Base-by-base conservation (phyloP, 768 basidiomycete species). In the Dendrothele bispora region DNA sequence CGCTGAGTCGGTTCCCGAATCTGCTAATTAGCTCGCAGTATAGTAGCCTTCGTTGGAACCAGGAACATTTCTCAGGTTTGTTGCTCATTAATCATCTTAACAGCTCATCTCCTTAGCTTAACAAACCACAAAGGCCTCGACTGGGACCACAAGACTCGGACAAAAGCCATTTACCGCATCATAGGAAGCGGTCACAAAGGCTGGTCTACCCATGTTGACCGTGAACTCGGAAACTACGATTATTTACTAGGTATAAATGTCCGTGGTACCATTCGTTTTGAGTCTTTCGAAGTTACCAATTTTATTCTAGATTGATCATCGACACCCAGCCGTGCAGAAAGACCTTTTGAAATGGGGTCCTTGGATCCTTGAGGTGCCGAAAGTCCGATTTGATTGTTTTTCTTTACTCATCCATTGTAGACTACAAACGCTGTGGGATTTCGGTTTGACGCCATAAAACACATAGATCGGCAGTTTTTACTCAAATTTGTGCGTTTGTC, bases 401-500 rank as follows among this genome's bases (percentile, higher is more conserved):
- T 28, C 17, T 42, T 39, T 20, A 30, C 22, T 7, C 36, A 39
- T 39, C 50, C 18, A 32, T 44, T 25, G 18, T 43, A 91, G 88
- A 83, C 79, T 1, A 88, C 84, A 2, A 79, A 78, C 7, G 84
- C 79, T 10, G 65, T 67, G 26, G 94, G 93, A 11, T 92, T 94
- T 63, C 78, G 92, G 40, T 74, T 95, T 24, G 94, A 95, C 60
- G 94, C 93, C 15, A 88, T 94, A 54, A 97, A 95, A 62, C 94
- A 97, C 55, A 84, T 89, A 41, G 89, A 93, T 63, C 70, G 76
- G 48, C 67, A 69, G 20, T 91, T 91, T 56, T 65, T 88, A n/a
- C 58, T 79, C 3, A 71, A 77, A 28, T 91, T 88, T 68, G 91
- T 90, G 53, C 62, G 78, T 63, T 15, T 17, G 36, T 24, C 24